Evolutionary conservation across 2,329 filamentous ascomycete genomes (phyloP).

Genomic region (Pyricularia sp.): DNA sequence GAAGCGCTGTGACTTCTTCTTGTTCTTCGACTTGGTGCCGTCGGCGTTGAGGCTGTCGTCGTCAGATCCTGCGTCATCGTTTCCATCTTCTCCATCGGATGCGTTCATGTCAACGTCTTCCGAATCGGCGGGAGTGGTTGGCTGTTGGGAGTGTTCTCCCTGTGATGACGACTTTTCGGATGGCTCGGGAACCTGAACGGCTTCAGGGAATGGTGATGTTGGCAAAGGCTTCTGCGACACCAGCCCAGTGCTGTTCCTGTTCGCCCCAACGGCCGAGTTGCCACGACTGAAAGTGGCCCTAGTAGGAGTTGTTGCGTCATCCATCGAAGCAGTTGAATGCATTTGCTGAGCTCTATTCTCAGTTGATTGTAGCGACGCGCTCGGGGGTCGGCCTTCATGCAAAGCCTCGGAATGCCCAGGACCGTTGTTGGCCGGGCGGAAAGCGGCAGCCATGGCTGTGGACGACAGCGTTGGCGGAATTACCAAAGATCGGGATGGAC

Average conservation of each 20-base stretch:
- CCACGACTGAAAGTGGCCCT: slow-evolving; percentile 38
- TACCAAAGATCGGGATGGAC: slow-evolving; percentile 8
- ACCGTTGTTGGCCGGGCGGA: slow-evolving; percentile 36
- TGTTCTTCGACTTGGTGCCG: slow-evolving; percentile 67
- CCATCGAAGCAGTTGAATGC: slow-evolving; percentile 22
- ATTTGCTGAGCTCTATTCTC: slow-evolving; percentile 9
- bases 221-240: slow-evolving; percentile 45
- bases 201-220: slow-evolving; percentile 40
- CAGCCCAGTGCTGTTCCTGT: slow-evolving; percentile 19
- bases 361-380: background rate
- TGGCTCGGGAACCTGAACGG: slow-evolving; percentile 35
- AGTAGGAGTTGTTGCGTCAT: slow-evolving; percentile 53
- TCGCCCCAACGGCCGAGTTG: background rate
- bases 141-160: slow-evolving; percentile 50
- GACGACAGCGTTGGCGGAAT: slow-evolving; percentile 7
- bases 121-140: slow-evolving; percentile 50
- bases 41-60: slow-evolving; percentile 55
- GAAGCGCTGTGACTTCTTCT: slow-evolving; percentile 94
- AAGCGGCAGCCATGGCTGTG: slow-evolving; percentile 34
- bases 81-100: slow-evolving; percentile 53
- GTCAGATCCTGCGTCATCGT: slow-evolving; percentile 51
- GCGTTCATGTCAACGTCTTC: slow-evolving; percentile 71
- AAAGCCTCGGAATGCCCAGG: slow-evolving; percentile 22
- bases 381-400: background rate
- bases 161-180: slow-evolving; percentile 34